Base-by-base conservation (phyloP, 2,329 filamentous ascomycete species). In the Penicillium polonicum region DNA sequence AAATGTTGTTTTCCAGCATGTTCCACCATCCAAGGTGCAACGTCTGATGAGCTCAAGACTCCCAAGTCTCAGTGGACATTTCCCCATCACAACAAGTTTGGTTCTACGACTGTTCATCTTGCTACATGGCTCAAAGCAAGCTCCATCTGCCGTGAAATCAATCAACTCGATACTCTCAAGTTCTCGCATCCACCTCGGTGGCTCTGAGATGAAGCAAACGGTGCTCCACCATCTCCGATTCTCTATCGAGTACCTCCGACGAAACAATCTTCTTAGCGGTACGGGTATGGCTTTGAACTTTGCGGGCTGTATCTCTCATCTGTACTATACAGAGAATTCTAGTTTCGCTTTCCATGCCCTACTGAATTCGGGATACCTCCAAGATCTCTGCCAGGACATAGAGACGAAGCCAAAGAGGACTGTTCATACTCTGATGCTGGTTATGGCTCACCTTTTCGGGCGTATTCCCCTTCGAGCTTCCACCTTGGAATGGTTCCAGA, bases 141-240 rank as follows among this genome's bases (percentile, higher is more conserved):
- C 85, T 0, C 73, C 80, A 3, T 90, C 85, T 62, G 86, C 88
- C 0, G 78, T 82, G 2, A 80, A 81, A 15, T 83, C 85, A 0
- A 80, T 91, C 55, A 83, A 87, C 52, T 84, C 88, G 0, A 73
- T 93, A 2, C 76, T 92, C 0, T 88, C 88, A 0, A 87, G 91
- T 64, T 85, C 85, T 4, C 81, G 87, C 31, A 73, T 92, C 7
- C 91, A 88, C 61, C 79, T 92, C 2, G 89, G 89, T 44, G 88
- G 89, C 0, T 79, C 85, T 2, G 84, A 85, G 42, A 85, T 85
- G 50, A 86, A 86, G 66, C 83, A 87, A 70, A 84, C 88, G 2
- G 85, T 91, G 1, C 81, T 89, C 51, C 89, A 93, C 69, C 89
- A 92, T 67, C 73, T 93, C 7, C 83, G 90, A 4, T 93, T 93